phyloP scores from a whole-genome alignment of 306 rosid genomes.

The Chamaecrista fasciculata region DNA sequence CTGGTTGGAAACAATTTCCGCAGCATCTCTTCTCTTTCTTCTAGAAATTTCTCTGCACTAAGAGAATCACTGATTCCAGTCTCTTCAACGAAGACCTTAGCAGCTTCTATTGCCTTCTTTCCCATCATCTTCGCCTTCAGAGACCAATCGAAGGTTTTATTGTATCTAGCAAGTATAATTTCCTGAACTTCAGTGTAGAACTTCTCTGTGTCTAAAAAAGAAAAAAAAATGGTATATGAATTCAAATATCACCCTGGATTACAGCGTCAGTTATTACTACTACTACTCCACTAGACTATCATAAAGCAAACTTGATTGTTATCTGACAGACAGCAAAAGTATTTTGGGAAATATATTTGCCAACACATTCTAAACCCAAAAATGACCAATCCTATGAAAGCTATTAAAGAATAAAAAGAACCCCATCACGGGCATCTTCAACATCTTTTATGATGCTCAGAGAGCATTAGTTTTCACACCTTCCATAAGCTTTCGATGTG shows the following conservation, averaged over 20 bases:
- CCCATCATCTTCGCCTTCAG: conserved; percentile 96
- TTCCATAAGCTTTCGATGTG: not conserved
- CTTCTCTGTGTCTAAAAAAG: conserved; percentile 73
- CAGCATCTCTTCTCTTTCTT: conserved; percentile 80
- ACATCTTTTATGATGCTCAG: not conserved
- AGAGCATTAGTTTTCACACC: not conserved
- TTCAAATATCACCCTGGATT: not conserved
- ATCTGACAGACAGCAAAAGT: not conserved
- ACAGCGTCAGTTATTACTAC: not conserved
- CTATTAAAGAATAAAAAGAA: not conserved
- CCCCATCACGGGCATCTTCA: not conserved
- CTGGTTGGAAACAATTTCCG: conserved; percentile 66
- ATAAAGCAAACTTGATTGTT: not conserved
- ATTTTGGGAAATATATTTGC: not conserved
- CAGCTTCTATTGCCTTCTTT: conserved; percentile 85
- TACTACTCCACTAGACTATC: not conserved
- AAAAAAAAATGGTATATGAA: conserved; percentile 1
- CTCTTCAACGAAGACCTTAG: conserved; percentile 80
- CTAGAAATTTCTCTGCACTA: conserved; percentile 67
- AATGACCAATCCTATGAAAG: not conserved
- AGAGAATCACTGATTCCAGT: conserved; percentile 68
- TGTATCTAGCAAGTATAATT: conserved; percentile 69
- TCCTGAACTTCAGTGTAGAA: conserved; percentile 87
- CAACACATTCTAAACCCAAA: not conserved
- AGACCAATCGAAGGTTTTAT: conserved; percentile 86